phyloP scores from a whole-genome alignment of 2,329 filamentous ascomycete species.

The Ascochyta fabae region DNA sequence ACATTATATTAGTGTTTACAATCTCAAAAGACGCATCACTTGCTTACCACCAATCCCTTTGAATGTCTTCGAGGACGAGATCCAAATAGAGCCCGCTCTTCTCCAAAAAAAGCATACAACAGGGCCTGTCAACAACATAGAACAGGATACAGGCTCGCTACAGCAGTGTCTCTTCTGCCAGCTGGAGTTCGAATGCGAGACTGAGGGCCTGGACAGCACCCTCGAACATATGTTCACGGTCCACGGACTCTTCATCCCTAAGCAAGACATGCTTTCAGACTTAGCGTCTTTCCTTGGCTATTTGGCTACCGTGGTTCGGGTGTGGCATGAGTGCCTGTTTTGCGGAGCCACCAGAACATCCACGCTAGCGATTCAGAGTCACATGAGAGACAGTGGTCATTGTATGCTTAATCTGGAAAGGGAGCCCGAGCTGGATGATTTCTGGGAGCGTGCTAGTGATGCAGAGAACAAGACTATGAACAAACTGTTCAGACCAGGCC shows the following conservation, averaged over 20 bases:
- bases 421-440: slow-evolving; percentile 43
- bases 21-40: slow-evolving; percentile 9
- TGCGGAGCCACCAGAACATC: slow-evolving; percentile 37
- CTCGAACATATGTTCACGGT: too few relatives aligned
- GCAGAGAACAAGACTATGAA: neutral
- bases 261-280: slow-evolving; percentile 22
- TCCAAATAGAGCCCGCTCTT: too few relatives aligned
- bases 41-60: neutral
- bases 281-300: slow-evolving; percentile 39
- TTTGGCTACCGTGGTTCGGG: slow-evolving; percentile 30
- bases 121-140: too few relatives aligned
- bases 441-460: slow-evolving; percentile 26
- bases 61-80: neutral
- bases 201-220: too few relatives aligned
- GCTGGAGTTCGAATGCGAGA: too few relatives aligned
- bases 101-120: too few relatives aligned
- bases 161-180: too few relatives aligned
- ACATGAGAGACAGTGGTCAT: slow-evolving; percentile 47
- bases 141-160: too few relatives aligned
- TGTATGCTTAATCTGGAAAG: slow-evolving; percentile 41
- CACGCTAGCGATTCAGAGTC: slow-evolving; percentile 34
- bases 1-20: slow-evolving; percentile 2
- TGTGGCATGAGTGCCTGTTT: slow-evolving; percentile 46
- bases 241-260: neutral
- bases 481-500: too few relatives aligned